These are phyloP conservation scores for Heritiera littoralis DNA, from an alignment of 345 rosid genomes.

Conservation along the genomic window DNA sequence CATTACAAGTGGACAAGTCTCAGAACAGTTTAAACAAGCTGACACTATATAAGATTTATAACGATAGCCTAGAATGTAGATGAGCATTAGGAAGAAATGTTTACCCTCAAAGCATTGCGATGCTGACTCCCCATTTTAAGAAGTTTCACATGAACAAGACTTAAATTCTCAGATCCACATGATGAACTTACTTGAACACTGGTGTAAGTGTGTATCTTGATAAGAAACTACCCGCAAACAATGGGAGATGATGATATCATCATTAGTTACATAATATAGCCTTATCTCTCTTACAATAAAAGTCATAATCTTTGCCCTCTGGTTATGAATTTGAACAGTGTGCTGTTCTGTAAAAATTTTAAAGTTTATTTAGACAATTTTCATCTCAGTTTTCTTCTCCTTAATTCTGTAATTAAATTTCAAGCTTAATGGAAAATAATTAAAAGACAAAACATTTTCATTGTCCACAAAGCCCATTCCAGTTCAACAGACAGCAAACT, in stretches of 20 bases:
- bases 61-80: neutral
- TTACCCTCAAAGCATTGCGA: conserved; percentile 33
- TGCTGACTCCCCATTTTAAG: conserved; percentile 2
- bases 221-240: conserved; percentile 28
- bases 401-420: neutral
- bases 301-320: neutral
- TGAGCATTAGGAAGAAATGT: neutral
- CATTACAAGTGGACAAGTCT: neutral
- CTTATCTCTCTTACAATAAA: neutral
- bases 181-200: conserved; percentile 25
- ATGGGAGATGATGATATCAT: neutral
- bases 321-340: neutral
- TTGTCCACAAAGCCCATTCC: neutral
- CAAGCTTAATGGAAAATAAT: neutral
- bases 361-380: neutral
- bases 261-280: neutral
- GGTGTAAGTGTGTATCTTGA: conserved; percentile 18
- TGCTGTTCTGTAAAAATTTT: neutral
- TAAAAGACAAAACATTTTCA: neutral
- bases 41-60: neutral
- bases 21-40: neutral
- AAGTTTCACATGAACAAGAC: conserved; percentile 19
- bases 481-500: conserved; percentile 2
- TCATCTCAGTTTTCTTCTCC: neutral
- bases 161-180: conserved; percentile 11